Evolutionary conservation across 139 green algal genomes (phyloP), one percentile per base, ranked within the genome.

Genomic region (Yamagishiella unicocca): DNA sequence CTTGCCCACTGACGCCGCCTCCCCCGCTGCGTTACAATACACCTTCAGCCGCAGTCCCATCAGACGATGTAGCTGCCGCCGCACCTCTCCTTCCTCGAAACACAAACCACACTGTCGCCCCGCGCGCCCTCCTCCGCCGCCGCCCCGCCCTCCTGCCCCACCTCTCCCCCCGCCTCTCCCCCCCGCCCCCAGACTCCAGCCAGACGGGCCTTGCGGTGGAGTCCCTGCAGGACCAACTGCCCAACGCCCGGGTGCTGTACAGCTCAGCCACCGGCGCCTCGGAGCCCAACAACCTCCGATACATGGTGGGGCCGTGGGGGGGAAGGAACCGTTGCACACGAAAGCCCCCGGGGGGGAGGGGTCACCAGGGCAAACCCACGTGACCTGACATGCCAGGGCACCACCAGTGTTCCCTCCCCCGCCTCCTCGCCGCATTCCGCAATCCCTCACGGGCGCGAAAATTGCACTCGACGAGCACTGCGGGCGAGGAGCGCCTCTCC

Each of bases 281-380:
- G 24, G 96, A 99, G 91, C 95, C 97, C 9, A 76, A 89, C n/a
- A 97, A 99, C 91, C 88, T 99, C 85, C 93, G 93, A 21, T 99
- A 99, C 92, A 99, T 99, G 95, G 64, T 75, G 42, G 2, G 77
- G 50, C 14, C 12, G 50, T 12, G 50, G 50, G 50, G 50, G 50
- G 50, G 50, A 17, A 17, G 17, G 50, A 58, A 58, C 50, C 14
- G 17, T 58, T 58, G 50, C 12, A 58, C 14, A 58, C 50, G 50
- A 58, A 12, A 17, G 17, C 17, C 14, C 50, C 12, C 17, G 50
- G 50, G 17, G 17, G 50, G 50, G 50, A 58, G 50, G 50, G 50
- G 17, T 12, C 12, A 58, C 12, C 14, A 17, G 50, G 17, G 50
- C 50, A 17, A 58, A 58, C 50, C 14, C 17, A 74, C n/a, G 33